These are phyloP conservation scores for Punctularia strigosozonata DNA, from an alignment of 768 basidiomycete genomes.

Conservation along the genomic window DNA sequence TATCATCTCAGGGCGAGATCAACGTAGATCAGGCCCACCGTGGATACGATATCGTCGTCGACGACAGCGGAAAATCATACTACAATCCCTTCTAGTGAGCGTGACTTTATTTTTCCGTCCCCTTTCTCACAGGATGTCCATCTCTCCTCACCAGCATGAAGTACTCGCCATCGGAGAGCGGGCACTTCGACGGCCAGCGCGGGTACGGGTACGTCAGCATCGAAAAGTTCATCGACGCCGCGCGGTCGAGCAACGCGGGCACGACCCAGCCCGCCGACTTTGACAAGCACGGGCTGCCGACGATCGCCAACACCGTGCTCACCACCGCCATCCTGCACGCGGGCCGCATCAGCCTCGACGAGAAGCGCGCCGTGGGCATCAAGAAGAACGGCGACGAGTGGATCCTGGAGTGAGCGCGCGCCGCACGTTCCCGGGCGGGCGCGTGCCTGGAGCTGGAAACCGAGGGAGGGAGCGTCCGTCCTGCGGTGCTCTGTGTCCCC, in stretches of 20 bases:
- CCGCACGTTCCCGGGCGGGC: no score
- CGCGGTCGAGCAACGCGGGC: slow-evolving; percentile 66
- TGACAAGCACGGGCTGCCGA: slow-evolving; percentile 73
- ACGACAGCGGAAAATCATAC: slow-evolving; percentile 76
- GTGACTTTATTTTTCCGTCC: slow-evolving; percentile 3
- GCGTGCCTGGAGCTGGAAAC: no score
- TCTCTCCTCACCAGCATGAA: slow-evolving; percentile 59
- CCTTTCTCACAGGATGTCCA: slow-evolving; percentile 2
- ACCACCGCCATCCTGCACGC: slow-evolving; percentile 86
- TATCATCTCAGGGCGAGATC: slow-evolving; percentile 83
- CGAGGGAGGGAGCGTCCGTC: no score
- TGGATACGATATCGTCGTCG: slow-evolving; percentile 83
- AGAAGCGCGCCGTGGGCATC: slow-evolving; percentile 76
- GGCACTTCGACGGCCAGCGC: slow-evolving; percentile 89
- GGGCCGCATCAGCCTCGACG: slow-evolving; percentile 81
- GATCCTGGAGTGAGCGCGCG: slow-evolving; percentile 58
- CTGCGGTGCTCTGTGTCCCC: no score
- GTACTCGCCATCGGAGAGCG: slow-evolving; percentile 83
- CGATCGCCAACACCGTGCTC: slow-evolving; percentile 79
- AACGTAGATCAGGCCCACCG: slow-evolving; percentile 88
- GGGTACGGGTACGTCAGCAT: slow-evolving; percentile 90
- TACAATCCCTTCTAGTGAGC: slow-evolving; percentile 88
- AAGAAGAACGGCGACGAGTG: slow-evolving; percentile 52
- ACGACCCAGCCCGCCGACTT: slow-evolving; percentile 55
- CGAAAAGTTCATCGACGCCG: slow-evolving; percentile 85